Evolutionary conservation across 345 rosid genomes (phyloP).

Genomic region (Eucalyptus pauciflora): DNA sequence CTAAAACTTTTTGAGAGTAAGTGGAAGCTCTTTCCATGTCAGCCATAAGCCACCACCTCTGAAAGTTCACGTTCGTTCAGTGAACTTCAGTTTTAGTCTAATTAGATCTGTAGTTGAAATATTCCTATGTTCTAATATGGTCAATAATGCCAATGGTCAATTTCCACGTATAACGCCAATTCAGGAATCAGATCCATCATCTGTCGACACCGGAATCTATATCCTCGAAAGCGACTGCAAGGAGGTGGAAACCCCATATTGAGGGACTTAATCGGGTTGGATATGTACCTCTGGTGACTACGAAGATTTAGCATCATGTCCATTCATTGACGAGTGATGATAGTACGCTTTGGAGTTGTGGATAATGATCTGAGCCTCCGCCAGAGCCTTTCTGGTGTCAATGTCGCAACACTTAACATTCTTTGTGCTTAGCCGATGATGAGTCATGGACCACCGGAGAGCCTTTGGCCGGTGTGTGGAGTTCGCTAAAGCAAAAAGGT

Average conservation of each 20-base stretch:
- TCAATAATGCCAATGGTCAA: neutral
- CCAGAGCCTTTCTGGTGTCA: neutral
- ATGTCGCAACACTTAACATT: neutral
- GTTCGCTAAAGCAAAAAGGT: neutral
- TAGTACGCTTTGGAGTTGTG: neutral
- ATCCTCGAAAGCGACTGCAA: neutral
- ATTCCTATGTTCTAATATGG: neutral
- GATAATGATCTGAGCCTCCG: neutral
- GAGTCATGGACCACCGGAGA: neutral
- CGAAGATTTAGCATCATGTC: neutral
- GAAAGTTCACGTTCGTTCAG: neutral
- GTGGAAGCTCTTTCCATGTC: neutral
- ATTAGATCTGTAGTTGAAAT: neutral
- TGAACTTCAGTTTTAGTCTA: neutral
- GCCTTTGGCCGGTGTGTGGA: neutral
- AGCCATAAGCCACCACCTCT: neutral
- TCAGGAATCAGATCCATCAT: neutral
- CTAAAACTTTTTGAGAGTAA: neutral
- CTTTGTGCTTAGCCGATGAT: neutral
- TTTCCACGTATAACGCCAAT: neutral
- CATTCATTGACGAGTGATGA: neutral
- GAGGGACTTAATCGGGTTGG: neutral
- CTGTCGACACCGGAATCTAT: neutral
- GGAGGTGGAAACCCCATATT: neutral
- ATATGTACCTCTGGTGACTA: neutral